Percentiles rank a stretch among this genome's conserved stretches.
Evolutionary conservation across 805 yeast species (phyloP).

Genomic region (Candida nonsorbophila): DNA sequence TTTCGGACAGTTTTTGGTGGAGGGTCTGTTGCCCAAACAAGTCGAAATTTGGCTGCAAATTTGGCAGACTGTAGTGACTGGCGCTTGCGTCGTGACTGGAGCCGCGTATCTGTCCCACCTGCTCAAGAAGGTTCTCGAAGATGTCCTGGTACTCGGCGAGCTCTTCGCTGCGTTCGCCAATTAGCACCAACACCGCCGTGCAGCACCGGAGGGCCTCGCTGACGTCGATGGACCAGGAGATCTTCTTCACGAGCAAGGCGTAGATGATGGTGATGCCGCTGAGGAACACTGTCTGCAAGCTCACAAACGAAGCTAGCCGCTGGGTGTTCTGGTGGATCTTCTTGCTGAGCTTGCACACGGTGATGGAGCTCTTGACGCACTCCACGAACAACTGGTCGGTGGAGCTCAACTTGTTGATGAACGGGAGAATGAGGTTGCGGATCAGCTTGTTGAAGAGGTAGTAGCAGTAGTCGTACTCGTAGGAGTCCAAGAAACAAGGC

Average conservation of each 20-base stretch:
- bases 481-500: constrained; percentile 1
- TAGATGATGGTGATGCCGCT: constrained; percentile 6
- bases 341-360: constrained; percentile 4
- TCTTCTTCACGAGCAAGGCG: constrained; percentile 3
- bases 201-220: constrained; percentile 6
- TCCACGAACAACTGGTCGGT: constrained; percentile 4
- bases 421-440: constrained; percentile 3
- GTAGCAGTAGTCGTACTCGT: constrained; percentile 5
- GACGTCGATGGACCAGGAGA: constrained; percentile 2
- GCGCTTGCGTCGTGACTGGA: background rate
- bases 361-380: constrained; percentile 5
- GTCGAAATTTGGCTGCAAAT: too few relatives aligned
- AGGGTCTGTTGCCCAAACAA: constrained; percentile 5
- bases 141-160: constrained; percentile 1
- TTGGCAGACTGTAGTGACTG: too few relatives aligned
- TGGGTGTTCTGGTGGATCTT: constrained; percentile 4
- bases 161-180: constrained; percentile 3
- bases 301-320: constrained; percentile 3
- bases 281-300: constrained; percentile 5
- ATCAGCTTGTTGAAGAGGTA: constrained; percentile 5
- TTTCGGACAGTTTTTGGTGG: too few relatives aligned
- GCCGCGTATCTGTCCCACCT: background rate
- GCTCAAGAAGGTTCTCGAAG: constrained; percentile 4
- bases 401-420: constrained; percentile 2
- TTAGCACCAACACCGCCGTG: constrained; percentile 2